Conservation (phyloP, 306 rosid species). For the Crotalaria pallida region DNA sequence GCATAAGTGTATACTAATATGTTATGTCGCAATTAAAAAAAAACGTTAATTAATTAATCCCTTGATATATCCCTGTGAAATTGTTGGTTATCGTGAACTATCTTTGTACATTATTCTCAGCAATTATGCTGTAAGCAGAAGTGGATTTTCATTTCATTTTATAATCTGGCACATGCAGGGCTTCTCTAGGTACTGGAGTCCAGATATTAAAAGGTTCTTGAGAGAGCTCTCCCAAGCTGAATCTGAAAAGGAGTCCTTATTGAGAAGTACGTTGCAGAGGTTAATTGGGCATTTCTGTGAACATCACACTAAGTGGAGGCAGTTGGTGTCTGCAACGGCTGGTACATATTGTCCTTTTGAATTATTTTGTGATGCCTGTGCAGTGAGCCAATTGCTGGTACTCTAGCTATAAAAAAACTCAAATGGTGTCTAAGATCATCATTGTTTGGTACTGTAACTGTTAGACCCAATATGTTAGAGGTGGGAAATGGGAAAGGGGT, state of each 20-base stretch:
- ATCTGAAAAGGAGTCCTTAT: constrained; percentile 62
- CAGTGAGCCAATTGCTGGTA: background rate
- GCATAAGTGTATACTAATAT: background rate
- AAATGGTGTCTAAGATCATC: background rate
- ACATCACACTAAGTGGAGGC: constrained; percentile 78
- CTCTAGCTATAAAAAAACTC: background rate
- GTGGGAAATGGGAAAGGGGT: no score
- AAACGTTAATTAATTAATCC: background rate
- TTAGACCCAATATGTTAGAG: no score
- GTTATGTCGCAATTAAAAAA: background rate
- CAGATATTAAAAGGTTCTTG: constrained; percentile 54
- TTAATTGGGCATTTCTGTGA: constrained; percentile 67
- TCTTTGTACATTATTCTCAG: background rate
- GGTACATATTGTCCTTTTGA: constrained; percentile 37
- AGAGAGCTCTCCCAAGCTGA: constrained; percentile 72
- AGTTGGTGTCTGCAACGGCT: constrained; percentile 74
- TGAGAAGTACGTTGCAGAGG: constrained; percentile 79
- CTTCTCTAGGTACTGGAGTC: constrained; percentile 86
- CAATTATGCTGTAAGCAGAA: background rate
- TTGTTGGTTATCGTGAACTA: background rate
- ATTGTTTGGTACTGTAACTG: background rate
- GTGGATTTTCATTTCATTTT: constrained; percentile 11
- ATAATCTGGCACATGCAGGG: constrained; percentile 59
- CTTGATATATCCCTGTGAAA: background rate
- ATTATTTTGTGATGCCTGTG: constrained; percentile 10